Conservation (phyloP, 2,329 filamentous ascomycete genomes). For the Rhynchosporium secalis region DNA sequence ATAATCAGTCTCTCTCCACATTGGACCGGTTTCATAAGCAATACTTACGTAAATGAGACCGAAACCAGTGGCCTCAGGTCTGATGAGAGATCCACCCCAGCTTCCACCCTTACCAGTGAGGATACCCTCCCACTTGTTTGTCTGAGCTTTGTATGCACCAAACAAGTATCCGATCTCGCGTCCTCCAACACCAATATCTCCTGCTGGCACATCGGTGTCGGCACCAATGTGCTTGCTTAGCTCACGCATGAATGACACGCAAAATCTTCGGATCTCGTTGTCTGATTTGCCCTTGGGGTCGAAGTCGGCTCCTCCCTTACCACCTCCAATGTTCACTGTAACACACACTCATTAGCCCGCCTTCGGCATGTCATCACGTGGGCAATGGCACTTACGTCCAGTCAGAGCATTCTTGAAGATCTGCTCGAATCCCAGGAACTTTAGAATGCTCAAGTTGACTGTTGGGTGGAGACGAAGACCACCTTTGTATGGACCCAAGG, state of each 20-base stretch:
- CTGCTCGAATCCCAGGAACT: conserved; percentile 99
- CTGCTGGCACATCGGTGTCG: conserved; percentile 93
- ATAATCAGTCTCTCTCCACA: background rate
- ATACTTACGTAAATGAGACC: conserved; percentile 80
- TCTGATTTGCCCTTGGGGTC: conserved; percentile 99
- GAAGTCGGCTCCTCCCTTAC: conserved; percentile 97
- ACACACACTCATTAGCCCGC: conserved; percentile 16
- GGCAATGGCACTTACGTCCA: conserved; percentile 63
- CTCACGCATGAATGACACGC: conserved; percentile 93
- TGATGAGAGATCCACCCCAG: conserved; percentile 93
- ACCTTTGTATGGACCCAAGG: conserved; percentile 96
- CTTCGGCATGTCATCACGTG: conserved; percentile 15
- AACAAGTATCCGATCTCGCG: conserved; percentile 96
- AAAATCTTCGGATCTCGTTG: conserved; percentile 96
- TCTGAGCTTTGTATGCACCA: conserved; percentile 84
- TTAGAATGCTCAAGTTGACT: conserved; percentile 79
- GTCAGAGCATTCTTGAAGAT: conserved; percentile 99
- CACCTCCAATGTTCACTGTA: conserved; percentile 88
- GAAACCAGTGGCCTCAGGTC: conserved; percentile 95
- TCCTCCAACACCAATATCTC: conserved; percentile 91
- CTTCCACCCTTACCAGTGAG: conserved; percentile 91
- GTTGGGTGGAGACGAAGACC: conserved; percentile 92
- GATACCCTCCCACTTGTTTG: conserved; percentile 92
- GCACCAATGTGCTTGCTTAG: conserved; percentile 94
- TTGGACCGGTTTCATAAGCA: background rate